These are phyloP conservation scores for Pichia insulana DNA, from an alignment of 805 yeast species.

Conservation along the genomic window DNA sequence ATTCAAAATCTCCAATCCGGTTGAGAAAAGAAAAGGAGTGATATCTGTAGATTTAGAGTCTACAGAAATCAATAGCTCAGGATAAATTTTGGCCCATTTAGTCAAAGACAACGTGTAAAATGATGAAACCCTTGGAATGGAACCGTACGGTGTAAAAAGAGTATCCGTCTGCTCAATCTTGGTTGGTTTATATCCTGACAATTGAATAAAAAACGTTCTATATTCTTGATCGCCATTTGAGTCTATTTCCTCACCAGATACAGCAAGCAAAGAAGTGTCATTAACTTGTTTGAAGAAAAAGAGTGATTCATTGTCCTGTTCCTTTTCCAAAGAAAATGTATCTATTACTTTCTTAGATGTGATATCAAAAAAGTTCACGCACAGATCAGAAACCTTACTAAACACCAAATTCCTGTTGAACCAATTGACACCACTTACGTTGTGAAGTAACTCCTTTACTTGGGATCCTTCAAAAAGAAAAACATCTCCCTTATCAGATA, in stretches of 20 bases:
- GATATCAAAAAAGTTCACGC: constrained; percentile 1
- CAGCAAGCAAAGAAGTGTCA: background rate
- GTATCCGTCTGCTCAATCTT: constrained; percentile 9
- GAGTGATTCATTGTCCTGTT: constrained; percentile 4
- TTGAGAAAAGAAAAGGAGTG: constrained; percentile 32
- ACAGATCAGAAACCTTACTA: background rate
- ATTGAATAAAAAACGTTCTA: constrained; percentile 6
- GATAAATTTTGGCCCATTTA: constrained; percentile 32
- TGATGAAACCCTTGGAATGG: constrained; percentile 36
- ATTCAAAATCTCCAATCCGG: constrained; percentile 42
- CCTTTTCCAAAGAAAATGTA: constrained; percentile 7
- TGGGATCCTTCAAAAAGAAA: constrained; percentile 1
- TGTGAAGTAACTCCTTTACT: background rate
- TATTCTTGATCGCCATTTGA: background rate
- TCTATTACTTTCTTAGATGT: background rate
- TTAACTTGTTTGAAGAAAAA: constrained; percentile 4
- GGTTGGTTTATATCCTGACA: background rate
- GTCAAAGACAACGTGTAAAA: constrained; percentile 35
- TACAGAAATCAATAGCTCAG: constrained; percentile 37
- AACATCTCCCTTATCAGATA: constrained; percentile 5
- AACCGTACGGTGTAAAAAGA: constrained; percentile 35
- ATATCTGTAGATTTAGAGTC: constrained; percentile 62
- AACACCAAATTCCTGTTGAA: constrained; percentile 1
- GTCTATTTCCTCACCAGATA: constrained; percentile 3
- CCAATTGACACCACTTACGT: constrained; percentile 12